Percentiles rank a stretch among this genome's conserved stretches.
phyloP scores from a whole-genome alignment of 2,329 filamentous ascomycete species.

The Pyricularia sp. region DNA sequence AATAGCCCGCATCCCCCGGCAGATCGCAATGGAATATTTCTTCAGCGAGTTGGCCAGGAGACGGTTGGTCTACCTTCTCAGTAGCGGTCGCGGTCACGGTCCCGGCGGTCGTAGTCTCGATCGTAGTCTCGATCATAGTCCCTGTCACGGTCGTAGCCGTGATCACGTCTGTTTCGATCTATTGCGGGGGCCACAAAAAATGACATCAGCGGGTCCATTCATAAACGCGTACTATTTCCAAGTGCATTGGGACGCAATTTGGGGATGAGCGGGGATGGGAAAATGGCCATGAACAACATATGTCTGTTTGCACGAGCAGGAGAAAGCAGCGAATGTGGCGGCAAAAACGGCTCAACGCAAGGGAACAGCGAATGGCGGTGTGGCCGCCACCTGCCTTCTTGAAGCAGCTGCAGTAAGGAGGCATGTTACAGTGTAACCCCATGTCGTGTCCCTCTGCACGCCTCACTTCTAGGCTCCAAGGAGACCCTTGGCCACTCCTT shows the following conservation, averaged over 20 bases:
- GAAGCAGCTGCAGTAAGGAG: neutral
- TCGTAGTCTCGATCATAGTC: conserved; percentile 4
- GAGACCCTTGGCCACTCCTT: neutral
- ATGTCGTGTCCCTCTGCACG: neutral
- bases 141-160: neutral
- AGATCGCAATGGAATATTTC: too few relatives aligned
- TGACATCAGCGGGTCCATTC: conserved; percentile 1
- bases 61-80: neutral
- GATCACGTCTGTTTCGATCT: conserved; percentile 2
- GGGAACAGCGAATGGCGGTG: neutral
- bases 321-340: neutral
- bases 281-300: neutral
- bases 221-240: neutral
- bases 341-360: neutral
- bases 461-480: neutral
- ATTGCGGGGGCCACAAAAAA: conserved; percentile 1
- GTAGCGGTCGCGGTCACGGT: conserved; percentile 4
- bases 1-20: too few relatives aligned
- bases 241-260: neutral
- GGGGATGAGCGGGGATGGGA: neutral
- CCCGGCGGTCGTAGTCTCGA: conserved; percentile 2
- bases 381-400: neutral
- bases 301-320: neutral
- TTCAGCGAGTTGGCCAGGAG: neutral
- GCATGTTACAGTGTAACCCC: neutral